Conservation (phyloP, 2,329 filamentous ascomycete genomes). For the Cercospora zeina region DNA sequence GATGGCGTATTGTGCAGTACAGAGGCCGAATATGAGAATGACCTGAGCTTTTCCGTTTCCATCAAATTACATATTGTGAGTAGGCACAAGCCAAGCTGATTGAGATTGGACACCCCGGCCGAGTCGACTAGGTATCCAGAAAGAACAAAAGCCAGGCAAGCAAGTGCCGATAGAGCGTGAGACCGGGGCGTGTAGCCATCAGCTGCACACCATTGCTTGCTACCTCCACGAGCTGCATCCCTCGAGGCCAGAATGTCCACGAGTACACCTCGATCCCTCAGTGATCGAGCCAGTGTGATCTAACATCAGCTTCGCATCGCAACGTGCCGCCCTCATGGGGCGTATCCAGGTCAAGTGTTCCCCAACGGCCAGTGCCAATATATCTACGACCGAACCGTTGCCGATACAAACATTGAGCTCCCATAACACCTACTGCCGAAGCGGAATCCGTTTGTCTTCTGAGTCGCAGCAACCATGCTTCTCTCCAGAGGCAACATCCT, state of each 20-base stretch:
- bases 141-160: not conserved
- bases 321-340: not conserved
- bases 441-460: not conserved
- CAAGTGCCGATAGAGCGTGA: not conserved
- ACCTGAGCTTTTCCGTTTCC: slow-evolving; percentile 2
- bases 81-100: not conserved
- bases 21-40: slow-evolving; percentile 1
- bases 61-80: not conserved
- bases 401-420: not conserved
- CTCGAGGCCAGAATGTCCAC: not conserved
- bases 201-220: not conserved
- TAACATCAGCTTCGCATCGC: not conserved
- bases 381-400: not conserved
- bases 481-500: not conserved
- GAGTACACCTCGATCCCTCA: not conserved
- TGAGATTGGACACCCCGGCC: not conserved
- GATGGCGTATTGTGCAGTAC: not conserved
- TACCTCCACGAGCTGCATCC: not conserved
- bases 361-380: slow-evolving; percentile 2
- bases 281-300: not conserved
- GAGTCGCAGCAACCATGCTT: not conserved
- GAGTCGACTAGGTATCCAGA: not conserved
- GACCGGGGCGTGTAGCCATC: not conserved
- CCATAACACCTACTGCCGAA: not conserved
- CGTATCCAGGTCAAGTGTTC: not conserved